A percentile compares a stretch with the other conserved stretches of the same genome.
Evolutionary conservation across 352 stramenopile species (phyloP).

Genomic region (Phytopythium montanum): DNA sequence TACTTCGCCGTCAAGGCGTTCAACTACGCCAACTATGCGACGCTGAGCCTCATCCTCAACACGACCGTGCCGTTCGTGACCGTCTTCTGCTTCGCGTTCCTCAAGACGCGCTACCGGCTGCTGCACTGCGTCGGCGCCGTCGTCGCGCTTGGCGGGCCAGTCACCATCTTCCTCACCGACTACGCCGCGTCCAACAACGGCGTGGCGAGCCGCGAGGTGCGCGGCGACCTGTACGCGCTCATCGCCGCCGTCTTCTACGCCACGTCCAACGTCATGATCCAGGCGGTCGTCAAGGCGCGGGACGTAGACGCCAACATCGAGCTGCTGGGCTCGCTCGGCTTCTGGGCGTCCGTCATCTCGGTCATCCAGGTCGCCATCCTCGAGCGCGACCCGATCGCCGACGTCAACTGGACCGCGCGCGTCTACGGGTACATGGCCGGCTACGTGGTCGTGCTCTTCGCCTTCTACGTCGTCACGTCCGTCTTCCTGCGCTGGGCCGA

Average conservation of each 20-base stretch:
- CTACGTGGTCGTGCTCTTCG: constrained; percentile 52
- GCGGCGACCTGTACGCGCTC: constrained; percentile 58
- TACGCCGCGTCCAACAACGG: constrained; percentile 44
- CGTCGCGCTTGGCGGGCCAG: constrained; percentile 37
- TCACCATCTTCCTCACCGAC: constrained; percentile 60
- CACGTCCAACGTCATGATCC: constrained; percentile 70
- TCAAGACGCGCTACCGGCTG: constrained; percentile 58
- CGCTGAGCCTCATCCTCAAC: constrained; percentile 61
- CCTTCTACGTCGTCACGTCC: constrained; percentile 59
- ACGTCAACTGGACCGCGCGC: constrained; percentile 37
- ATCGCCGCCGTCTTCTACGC: constrained; percentile 58
- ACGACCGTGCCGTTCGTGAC: constrained; percentile 67
- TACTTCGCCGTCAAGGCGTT: constrained; percentile 71
- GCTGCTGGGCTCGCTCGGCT: constrained; percentile 43
- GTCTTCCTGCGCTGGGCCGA: constrained; percentile 57
- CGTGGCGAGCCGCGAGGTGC: constrained; percentile 32
- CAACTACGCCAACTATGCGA: constrained; percentile 71
- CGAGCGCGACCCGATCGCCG: constrained; percentile 36
- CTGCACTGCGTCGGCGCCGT: constrained; percentile 44
- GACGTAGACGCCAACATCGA: constrained; percentile 58
- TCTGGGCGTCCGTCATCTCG: constrained; percentile 49
- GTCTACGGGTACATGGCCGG: constrained; percentile 57
- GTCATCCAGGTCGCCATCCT: constrained; percentile 50
- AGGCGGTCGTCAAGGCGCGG: constrained; percentile 59
- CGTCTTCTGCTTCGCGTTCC: constrained; percentile 62